Evolutionary conservation across 2,329 filamentous ascomycete species (phyloP).

Genomic region (Botryosphaeria agaves): DNA sequence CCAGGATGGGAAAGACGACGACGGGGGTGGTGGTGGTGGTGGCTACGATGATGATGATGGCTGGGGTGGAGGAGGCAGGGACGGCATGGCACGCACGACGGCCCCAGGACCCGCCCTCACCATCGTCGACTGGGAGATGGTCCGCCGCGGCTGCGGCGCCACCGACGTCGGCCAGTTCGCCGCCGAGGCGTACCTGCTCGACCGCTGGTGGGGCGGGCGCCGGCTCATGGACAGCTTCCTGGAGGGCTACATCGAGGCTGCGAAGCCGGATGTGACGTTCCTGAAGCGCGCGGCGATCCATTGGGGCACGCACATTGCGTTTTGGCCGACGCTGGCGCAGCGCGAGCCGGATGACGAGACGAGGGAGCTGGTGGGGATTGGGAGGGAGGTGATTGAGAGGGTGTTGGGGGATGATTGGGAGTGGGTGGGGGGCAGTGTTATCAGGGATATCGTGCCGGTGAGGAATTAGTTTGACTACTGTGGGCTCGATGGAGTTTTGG

Average conservation of each 20-base stretch:
- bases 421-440: no score
- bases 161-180: slow-evolving; percentile 21
- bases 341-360: neutral
- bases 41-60: no score
- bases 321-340: neutral
- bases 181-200: slow-evolving; percentile 18
- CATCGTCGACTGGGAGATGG: slow-evolving; percentile 20
- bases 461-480: no score
- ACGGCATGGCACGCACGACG: neutral
- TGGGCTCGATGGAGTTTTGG: no score
- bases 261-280: neutral
- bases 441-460: no score
- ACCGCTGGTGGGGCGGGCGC: slow-evolving; percentile 13
- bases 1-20: neutral
- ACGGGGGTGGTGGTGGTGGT: no score
- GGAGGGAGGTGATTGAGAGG: neutral
- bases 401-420: neutral
- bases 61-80: neutral
- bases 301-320: neutral
- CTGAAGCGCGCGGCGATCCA: neutral
- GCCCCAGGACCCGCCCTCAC: slow-evolving; percentile 8
- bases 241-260: neutral
- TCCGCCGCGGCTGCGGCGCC: slow-evolving; percentile 14
- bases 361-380: neutral
- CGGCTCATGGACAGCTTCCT: neutral